These are phyloP conservation scores for Platanthera guangdongensis DNA, from an alignment of 106 monocot species.

Conservation along the genomic window DNA sequence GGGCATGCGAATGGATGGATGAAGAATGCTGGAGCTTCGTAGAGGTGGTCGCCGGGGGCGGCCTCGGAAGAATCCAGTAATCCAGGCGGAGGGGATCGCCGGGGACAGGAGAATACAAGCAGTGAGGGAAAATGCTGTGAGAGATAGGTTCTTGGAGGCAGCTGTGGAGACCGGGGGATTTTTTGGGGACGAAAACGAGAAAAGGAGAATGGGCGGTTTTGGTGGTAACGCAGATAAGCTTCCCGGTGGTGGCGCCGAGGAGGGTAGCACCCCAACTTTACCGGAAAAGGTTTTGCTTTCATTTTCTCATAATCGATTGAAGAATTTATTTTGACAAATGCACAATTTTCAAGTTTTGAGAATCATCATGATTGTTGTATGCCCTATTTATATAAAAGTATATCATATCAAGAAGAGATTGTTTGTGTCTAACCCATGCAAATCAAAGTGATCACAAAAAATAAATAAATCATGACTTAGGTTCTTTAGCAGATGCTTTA, in stretches of 20 bases:
- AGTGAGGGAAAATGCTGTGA: constrained; percentile 10
- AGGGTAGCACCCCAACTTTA: constrained; percentile 42
- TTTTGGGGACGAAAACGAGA: constrained; percentile 26
- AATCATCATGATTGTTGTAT: no score
- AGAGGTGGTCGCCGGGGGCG: constrained; percentile 57
- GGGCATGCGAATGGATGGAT: constrained; percentile 36
- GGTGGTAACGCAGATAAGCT: constrained; percentile 51
- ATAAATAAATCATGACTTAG: no score
- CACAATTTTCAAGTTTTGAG: no score
- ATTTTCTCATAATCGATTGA: neutral
- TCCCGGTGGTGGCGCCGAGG: constrained; percentile 46
- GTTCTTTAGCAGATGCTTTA: no score
- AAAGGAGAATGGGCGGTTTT: constrained; percentile 44
- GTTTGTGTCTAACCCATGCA: no score
- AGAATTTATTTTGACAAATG: neutral
- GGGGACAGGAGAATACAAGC: constrained; percentile 10
- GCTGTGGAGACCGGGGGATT: constrained; percentile 17
- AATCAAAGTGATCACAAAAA: no score
- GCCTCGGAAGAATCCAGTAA: constrained; percentile 24
- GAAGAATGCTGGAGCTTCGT: constrained; percentile 67
- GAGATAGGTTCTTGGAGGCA: constrained; percentile 20
- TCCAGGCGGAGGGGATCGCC: constrained; percentile 10
- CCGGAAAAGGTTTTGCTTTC: constrained; percentile 45
- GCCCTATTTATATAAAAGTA: no score
- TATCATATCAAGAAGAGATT: no score